Conservation (phyloP, 148 eudicot genomes). For the Agrostemma githago region DNA sequence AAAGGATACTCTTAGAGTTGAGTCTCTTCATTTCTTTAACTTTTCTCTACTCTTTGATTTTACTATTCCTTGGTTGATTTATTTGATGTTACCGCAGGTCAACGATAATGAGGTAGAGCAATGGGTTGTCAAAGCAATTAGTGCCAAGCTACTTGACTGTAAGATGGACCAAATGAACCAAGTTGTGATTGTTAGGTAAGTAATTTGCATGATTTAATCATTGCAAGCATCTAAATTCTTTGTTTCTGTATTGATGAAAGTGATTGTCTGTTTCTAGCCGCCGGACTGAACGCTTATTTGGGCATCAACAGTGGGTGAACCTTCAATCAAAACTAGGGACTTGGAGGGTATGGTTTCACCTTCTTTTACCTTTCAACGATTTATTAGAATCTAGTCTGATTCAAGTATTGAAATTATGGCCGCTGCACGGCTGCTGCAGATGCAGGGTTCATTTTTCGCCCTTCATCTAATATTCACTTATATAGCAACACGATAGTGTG, state of each 20-base stretch:
- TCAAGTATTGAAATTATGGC: too few species aligned
- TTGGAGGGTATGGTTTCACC: slow-evolving; percentile 64
- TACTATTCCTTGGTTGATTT: slow-evolving; percentile 10
- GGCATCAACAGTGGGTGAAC: slow-evolving; percentile 66
- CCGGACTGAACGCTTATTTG: slow-evolving; percentile 76
- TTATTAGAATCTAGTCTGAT: neutral
- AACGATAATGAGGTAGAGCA: slow-evolving; percentile 75
- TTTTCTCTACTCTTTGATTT: neutral
- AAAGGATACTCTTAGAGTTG: slow-evolving; percentile 67
- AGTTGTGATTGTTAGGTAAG: slow-evolving; percentile 71
- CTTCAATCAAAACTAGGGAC: slow-evolving; percentile 68
- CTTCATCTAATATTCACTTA: neutral
- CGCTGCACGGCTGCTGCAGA: too few species aligned
- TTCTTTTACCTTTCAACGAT: neutral
- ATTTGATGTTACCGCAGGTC: slow-evolving; percentile 37
- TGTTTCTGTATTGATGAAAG: neutral
- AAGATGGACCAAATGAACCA: slow-evolving; percentile 95
- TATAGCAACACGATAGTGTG: too few species aligned
- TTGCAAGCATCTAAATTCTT: neutral
- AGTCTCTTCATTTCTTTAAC: slow-evolving; percentile 19
- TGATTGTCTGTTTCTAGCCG: slow-evolving; percentile 44
- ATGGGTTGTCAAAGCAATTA: slow-evolving; percentile 89
- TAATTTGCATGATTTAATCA: neutral
- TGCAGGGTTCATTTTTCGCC: neutral
- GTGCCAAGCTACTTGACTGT: slow-evolving; percentile 71